Base-by-base conservation (phyloP, 2,329 filamentous ascomycete species). In the Fusarium globosum region DNA sequence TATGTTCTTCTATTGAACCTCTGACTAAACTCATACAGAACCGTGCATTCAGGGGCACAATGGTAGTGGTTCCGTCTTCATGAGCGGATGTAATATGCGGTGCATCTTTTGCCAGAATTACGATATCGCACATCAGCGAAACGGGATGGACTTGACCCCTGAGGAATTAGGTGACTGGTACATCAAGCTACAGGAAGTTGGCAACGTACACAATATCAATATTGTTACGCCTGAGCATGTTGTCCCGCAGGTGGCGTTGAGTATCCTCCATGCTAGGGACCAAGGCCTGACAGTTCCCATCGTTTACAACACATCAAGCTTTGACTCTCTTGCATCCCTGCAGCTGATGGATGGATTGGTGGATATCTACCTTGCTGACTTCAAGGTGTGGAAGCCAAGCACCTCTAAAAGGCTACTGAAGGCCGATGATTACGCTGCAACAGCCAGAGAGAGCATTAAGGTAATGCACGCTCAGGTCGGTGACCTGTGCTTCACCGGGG, bases 141-240 rank as follows among this genome's bases (percentile, higher is more conserved):
- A 94, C 51, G 94, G 94, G 2, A 92, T 94, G 82, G 92, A 95
- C 74, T 83, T 96, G 36, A 93, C 91, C 0, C 93, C 93, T 1
- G 93, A 95, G 80, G 89, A 95, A 79, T 87, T 97, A 9, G 94
- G 88, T 10, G 91, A 93, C 60, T 96, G 94, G 94, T 95, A 92
- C 81, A 77, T 96, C 65, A 96, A 96, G 83, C 84, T 97, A 48
- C 94, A 96, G 80, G 87, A 93, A 35, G 88, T 94, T 6, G 94
- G 93, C n/a, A 84, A 87, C 14, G 93, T 94, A n/a, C 94, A 97
- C 84, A 96, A 96, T 80, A 95, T 97, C 86, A 96, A 97, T 80
- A 89, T 96, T 28, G 89, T 97, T 65, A 97, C 94, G 0, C 94
- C 94, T 0, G 94, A 97, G 79, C 94, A 97, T 80, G 93, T 97